Base-by-base conservation (phyloP, 768 basidiomycete species). In the Sutorius australiensis region DNA sequence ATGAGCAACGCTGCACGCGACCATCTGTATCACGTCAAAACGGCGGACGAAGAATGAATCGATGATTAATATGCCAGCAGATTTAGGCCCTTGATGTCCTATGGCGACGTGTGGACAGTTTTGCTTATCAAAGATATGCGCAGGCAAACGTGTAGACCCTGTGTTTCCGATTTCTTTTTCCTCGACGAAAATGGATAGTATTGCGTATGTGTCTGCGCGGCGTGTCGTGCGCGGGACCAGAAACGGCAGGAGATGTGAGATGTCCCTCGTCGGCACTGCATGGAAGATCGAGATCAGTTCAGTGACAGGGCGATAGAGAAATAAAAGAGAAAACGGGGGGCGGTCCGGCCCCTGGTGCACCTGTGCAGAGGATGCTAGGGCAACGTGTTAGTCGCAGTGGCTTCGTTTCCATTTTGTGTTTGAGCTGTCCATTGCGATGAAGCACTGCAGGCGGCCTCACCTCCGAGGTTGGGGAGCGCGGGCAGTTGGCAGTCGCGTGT, bases 341-440 rank as follows among this genome's bases (percentile, higher is more conserved):
- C 38, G 14, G 21, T 30, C 28, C 38, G 14, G 21, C 24, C 28
- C 48, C 28, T 39, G 48, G 49, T 28, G 46, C 17, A 54, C 48
- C 48, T 53, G 56, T 48, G 56, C 39, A 27, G 28, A 48, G 32
- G 33, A 49, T 14, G n/a, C 48, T 38, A 49, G 31, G 28, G 40
- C 38, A 66, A 66, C 64, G 64, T 66, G 64, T 64, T 58, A 50
- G 46, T 51, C 50, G 50, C 53, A 46, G 46, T 44, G 61, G 58
- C 55, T 54, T 57, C 58, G 12, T 34, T 48, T 56, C 56, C 49
- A 54, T 50, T 64, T 16, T 28, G 45, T 3, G 14, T 54, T 12
- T 28, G 9, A 38, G 46, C 46, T 37, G 28, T 51, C 19, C 43
- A 45, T 34, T 49, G 40, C 36, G 45, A 53, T 38, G 60, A 43